Percentiles rank a stretch among this genome's conserved stretches.
Evolutionary conservation across 352 stramenopile species (phyloP).

Genomic region (Pythium vanterpoolii): DNA sequence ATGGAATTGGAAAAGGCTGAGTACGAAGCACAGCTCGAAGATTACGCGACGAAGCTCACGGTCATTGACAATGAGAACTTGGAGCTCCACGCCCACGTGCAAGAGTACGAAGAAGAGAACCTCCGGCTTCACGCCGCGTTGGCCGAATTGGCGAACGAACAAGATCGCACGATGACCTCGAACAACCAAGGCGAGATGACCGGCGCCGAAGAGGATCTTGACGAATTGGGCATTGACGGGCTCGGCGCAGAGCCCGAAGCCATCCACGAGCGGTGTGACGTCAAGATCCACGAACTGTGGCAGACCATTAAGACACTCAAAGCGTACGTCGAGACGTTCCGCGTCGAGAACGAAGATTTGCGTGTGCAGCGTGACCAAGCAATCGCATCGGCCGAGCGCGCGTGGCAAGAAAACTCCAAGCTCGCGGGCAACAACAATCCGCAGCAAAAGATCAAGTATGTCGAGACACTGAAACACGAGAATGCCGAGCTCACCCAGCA

Average conservation of each 20-base stretch:
- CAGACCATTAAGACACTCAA: constrained; percentile 56
- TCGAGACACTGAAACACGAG: constrained; percentile 67
- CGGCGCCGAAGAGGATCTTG: constrained; percentile 1
- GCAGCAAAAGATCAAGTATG: constrained; percentile 73
- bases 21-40: constrained; percentile 10
- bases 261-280: constrained; percentile 50
- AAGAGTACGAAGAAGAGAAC: constrained; percentile 24
- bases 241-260: constrained; percentile 7
- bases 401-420: constrained; percentile 53
- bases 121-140: constrained; percentile 16
- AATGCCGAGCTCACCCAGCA: constrained; percentile 46
- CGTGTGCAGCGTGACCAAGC: constrained; percentile 56
- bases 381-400: constrained; percentile 43
- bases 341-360: constrained; percentile 48
- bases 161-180: not conserved
- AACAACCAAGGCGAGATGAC: constrained; percentile 5
- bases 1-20: not conserved
- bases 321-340: constrained; percentile 58
- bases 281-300: constrained; percentile 71
- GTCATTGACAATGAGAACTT: constrained; percentile 17
- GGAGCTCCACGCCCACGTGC: constrained; percentile 13
- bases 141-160: constrained; percentile 4
- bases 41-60: constrained; percentile 9
- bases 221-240: constrained; percentile 20
- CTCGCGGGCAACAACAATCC: constrained; percentile 60